These are phyloP conservation scores for Luvunga scandens DNA, from an alignment of 345 rosid genomes.

Conservation along the genomic window DNA sequence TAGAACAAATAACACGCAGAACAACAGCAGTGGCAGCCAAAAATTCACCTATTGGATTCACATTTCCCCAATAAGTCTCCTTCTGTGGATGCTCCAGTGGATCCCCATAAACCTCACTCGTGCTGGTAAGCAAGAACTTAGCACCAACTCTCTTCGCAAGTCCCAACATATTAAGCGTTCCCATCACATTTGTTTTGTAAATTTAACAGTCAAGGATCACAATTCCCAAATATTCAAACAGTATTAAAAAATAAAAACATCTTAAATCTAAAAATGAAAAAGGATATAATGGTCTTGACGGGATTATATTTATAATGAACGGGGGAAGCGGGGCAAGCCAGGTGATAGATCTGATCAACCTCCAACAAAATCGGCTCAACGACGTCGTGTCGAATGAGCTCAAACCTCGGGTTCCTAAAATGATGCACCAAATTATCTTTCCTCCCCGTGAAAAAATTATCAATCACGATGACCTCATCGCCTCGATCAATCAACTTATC, in stretches of 20 bases:
- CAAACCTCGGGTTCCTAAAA: slow-evolving; percentile 81
- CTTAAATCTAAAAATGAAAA: not conserved
- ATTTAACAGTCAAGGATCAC: slow-evolving; percentile 47
- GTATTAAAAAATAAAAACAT: not conserved
- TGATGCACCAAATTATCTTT: slow-evolving; percentile 87
- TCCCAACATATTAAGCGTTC: slow-evolving; percentile 96
- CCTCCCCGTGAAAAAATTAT: slow-evolving; percentile 94
- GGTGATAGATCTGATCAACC: slow-evolving; percentile 98
- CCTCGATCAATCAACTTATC: slow-evolving; percentile 88
- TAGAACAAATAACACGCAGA: not conserved
- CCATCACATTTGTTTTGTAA: slow-evolving; percentile 99
- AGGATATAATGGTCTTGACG: slow-evolving; percentile 98
- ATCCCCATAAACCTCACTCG: slow-evolving; percentile 99
- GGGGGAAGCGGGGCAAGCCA: slow-evolving; percentile 99
- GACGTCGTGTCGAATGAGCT: slow-evolving; percentile 94
- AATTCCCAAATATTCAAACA: slow-evolving; percentile 6
- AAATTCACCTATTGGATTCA: slow-evolving; percentile 82
- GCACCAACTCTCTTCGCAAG: slow-evolving; percentile 99
- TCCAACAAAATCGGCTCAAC: slow-evolving; percentile 93
- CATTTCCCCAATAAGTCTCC: slow-evolving; percentile 98
- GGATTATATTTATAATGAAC: slow-evolving; percentile 97
- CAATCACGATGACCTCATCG: slow-evolving; percentile 92
- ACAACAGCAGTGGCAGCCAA: not conserved
- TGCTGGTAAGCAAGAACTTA: slow-evolving; percentile 90
- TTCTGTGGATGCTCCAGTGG: slow-evolving; percentile 99